These are phyloP conservation scores for Pestalotiopsis sp. DNA, from an alignment of 2,329 filamentous ascomycete species.

Conservation along the genomic window DNA sequence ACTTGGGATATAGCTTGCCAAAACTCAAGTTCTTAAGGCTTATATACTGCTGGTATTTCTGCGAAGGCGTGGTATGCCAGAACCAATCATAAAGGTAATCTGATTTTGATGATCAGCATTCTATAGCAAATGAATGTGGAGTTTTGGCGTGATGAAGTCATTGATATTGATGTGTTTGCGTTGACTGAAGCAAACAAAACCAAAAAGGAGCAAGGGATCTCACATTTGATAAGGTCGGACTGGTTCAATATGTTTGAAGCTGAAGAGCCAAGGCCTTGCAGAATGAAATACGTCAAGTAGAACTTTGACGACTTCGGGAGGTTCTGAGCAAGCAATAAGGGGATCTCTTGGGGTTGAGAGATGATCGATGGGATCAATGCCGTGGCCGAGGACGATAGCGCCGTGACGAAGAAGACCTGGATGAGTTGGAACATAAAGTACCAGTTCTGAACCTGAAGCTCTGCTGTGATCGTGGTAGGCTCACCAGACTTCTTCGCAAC, in stretches of 20 bases:
- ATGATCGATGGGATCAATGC: constrained; percentile 29
- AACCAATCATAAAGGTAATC: constrained; percentile 64
- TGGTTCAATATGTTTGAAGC: constrained; percentile 66
- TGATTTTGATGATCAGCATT: not conserved
- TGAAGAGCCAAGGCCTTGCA: constrained; percentile 72
- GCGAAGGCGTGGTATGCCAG: constrained; percentile 71
- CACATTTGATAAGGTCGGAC: constrained; percentile 59
- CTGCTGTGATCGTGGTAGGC: constrained; percentile 71
- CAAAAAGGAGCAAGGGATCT: not conserved
- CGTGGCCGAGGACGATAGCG: constrained; percentile 66
- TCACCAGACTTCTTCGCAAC: constrained; percentile 73
- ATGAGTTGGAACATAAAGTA: constrained; percentile 83
- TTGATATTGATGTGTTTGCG: too few relatives aligned
- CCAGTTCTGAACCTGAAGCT: constrained; percentile 76
- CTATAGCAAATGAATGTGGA: too few relatives aligned
- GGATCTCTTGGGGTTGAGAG: constrained; percentile 32
- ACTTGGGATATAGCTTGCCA: constrained; percentile 68
- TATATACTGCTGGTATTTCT: constrained; percentile 69
- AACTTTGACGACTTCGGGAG: constrained; percentile 75
- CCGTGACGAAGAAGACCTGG: constrained; percentile 84
- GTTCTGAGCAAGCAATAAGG: constrained; percentile 59
- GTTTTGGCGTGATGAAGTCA: too few relatives aligned
- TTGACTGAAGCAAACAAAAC: not conserved
- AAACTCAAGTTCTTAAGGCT: constrained; percentile 63
- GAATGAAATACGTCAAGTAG: constrained; percentile 76